These are phyloP conservation scores for Leucogyrophana mollusca DNA, from an alignment of 768 basidiomycete genomes.

Conservation along the genomic window DNA sequence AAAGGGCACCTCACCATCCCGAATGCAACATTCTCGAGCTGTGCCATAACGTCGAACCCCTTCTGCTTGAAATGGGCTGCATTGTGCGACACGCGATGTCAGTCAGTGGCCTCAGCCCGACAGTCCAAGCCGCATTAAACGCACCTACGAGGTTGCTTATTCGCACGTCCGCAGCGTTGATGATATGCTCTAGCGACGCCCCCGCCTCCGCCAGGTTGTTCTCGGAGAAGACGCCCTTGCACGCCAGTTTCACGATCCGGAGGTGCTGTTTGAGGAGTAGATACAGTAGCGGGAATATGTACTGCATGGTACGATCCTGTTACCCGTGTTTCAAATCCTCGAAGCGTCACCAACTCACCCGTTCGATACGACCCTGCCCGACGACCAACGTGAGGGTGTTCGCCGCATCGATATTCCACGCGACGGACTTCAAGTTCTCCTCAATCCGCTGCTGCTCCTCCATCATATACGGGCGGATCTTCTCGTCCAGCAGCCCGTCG, in stretches of 20 bases:
- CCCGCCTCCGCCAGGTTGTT: constrained; percentile 25
- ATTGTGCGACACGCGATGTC: not conserved
- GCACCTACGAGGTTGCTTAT: constrained; percentile 23
- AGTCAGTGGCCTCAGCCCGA: too few relatives aligned
- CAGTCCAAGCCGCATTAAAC: not conserved
- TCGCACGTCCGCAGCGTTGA: constrained; percentile 19
- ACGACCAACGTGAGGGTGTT: constrained; percentile 27
- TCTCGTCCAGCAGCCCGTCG: constrained; percentile 12
- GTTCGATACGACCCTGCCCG: constrained; percentile 34
- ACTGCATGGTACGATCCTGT: constrained; percentile 27
- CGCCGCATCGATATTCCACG: constrained; percentile 30
- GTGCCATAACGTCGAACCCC: constrained; percentile 18
- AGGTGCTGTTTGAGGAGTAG: constrained; percentile 33
- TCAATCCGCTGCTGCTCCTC: constrained; percentile 24
- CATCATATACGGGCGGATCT: constrained; percentile 22
- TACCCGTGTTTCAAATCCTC: not conserved
- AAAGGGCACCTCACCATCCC: constrained; percentile 20
- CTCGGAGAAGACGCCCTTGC: constrained; percentile 22
- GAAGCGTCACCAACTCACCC: constrained; percentile 20
- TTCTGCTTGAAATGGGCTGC: constrained; percentile 27
- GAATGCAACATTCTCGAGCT: constrained; percentile 25
- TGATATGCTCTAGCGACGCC: constrained; percentile 16
- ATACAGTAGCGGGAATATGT: constrained; percentile 34
- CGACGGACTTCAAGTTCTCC: constrained; percentile 23
- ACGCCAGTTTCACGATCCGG: constrained; percentile 27